A percentile compares a stretch with the other conserved stretches of the same genome.
Evolutionary conservation across 176 grass and related monocot genomes (phyloP).

Genomic region (Aechmea fasciata): DNA sequence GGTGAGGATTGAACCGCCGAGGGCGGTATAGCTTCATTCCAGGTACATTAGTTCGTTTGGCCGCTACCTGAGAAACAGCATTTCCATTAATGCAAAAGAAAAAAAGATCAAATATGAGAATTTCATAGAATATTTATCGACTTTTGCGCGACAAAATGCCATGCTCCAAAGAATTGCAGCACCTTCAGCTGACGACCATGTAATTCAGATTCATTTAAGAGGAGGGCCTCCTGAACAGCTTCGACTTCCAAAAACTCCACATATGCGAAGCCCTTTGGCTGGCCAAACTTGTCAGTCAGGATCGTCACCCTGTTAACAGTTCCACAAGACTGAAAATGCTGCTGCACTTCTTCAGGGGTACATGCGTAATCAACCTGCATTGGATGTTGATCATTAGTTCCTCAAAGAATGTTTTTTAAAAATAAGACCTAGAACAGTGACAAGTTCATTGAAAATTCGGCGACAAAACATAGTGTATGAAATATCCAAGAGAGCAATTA

Average conservation of each 20-base stretch:
- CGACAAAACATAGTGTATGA: too few species aligned
- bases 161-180: background rate
- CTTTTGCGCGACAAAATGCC: too few species aligned
- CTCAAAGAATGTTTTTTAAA: too few species aligned
- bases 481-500: too few species aligned
- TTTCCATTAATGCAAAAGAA: background rate
- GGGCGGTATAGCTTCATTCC: slow-evolving; percentile 64
- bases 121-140: background rate
- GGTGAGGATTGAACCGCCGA: slow-evolving; percentile 47
- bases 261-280: slow-evolving; percentile 80
- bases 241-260: slow-evolving; percentile 74
- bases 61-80: slow-evolving; percentile 33
- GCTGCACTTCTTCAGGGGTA: slow-evolving; percentile 78
- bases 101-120: slow-evolving; percentile 9
- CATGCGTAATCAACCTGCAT: slow-evolving; percentile 78
- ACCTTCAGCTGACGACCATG: slow-evolving; percentile 71
- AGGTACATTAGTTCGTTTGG: slow-evolving; percentile 66
- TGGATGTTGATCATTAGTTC: background rate
- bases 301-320: slow-evolving; percentile 80
- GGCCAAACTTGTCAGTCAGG: slow-evolving; percentile 71
- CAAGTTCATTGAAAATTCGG: too few species aligned
- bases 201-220: slow-evolving; percentile 56
- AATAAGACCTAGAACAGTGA: too few species aligned
- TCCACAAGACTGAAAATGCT: slow-evolving; percentile 80
- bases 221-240: slow-evolving; percentile 65